These are phyloP conservation scores for Leccinum angustisporum DNA, from an alignment of 1,284 basidiomycete species.

Conservation along the genomic window DNA sequence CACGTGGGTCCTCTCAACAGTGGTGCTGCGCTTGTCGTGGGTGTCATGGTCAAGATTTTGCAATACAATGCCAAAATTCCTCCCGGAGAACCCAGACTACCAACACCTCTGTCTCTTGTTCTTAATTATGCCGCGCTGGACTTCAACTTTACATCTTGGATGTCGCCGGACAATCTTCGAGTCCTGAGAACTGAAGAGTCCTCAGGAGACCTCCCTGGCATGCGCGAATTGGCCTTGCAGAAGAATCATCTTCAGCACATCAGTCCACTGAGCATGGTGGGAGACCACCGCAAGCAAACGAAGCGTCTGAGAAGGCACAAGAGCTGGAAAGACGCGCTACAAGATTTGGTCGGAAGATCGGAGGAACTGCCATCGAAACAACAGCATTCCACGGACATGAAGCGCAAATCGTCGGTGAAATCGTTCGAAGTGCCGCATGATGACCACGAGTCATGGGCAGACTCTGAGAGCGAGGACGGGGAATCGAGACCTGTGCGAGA, in stretches of 20 bases:
- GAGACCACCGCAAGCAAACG: slow-evolving; percentile 52
- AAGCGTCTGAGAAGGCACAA: slow-evolving; percentile 45
- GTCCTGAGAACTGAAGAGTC: slow-evolving; percentile 84
- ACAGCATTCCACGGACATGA: slow-evolving; percentile 19
- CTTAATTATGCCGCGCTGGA: slow-evolving; percentile 84
- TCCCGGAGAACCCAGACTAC: slow-evolving; percentile 37
- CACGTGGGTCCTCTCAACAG: slow-evolving; percentile 41
- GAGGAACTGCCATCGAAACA: slow-evolving; percentile 18
- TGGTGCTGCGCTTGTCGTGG: slow-evolving; percentile 82
- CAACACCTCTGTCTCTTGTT: slow-evolving; percentile 77
- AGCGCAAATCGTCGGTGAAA: slow-evolving; percentile 32
- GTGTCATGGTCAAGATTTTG: slow-evolving; percentile 80
- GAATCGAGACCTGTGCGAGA: slow-evolving; percentile 48
- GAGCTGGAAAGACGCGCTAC: slow-evolving; percentile 60
- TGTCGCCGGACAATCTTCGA: slow-evolving; percentile 84
- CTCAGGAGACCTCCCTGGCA: slow-evolving; percentile 64
- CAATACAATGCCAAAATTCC: slow-evolving; percentile 56
- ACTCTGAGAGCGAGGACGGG: slow-evolving; percentile 53
- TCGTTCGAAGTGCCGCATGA: slow-evolving; percentile 29
- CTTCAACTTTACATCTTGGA: slow-evolving; percentile 98
- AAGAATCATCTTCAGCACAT: slow-evolving; percentile 88
- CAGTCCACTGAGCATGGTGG: slow-evolving; percentile 86
- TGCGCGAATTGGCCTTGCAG: slow-evolving; percentile 65
- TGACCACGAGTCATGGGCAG: slow-evolving; percentile 48
- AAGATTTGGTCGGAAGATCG: slow-evolving; percentile 42